Base-by-base conservation (phyloP, 208 protist species). In the Trypanosoma boissoni region DNA sequence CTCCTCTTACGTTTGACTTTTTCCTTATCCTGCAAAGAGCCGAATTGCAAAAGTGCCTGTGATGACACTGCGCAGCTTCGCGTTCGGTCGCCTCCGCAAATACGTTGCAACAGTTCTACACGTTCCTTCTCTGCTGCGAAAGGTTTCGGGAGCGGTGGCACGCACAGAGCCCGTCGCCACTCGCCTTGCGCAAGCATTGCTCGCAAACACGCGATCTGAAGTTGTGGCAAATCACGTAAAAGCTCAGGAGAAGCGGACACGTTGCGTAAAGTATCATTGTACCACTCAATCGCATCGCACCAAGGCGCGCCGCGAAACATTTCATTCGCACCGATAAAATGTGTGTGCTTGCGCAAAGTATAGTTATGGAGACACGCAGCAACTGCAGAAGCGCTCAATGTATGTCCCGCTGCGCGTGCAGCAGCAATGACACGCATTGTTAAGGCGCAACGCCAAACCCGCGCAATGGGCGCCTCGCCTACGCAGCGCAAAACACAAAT, bases 31-130 rank as follows among this genome's bases (percentile, higher is more conserved):
- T n/a, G n/a, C n/a, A n/a, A n/a, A n/a, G n/a, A n/a, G n/a, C n/a
- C n/a, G 18, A 18, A 32, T 10, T 37, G 10, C 12, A 50, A 37
- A 9, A 54, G 6, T 10, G 3, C 29, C 26, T 18, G 8, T 10
- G 71, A 57, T 12, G 46, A 21, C 12, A 16, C 6, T 8, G 32
- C 50, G 26, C 59, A 72, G 21, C 55, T 62, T n/a, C 48, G 52
- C 4, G 71, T 72, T 14, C 42, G 27, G 37, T 71, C 64, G 7
- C 43, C 43, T 3, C 59, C 58, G 43, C 71, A 78, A 18, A 78
- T 41, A 20, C 24, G 46, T 16, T 74, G 52, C 50, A 74, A 46
- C 26, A 62, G 6, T 39, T 12, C 34, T 39, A 39, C 12, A 39
- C 34, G 34, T 6, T 6, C n/a, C n/a, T n/a, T n/a, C n/a, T n/a